A percentile compares a stretch with the other conserved stretches of the same genome.
phyloP scores from a whole-genome alignment of 768 basidiomycete species.

The Daedalea quercina region DNA sequence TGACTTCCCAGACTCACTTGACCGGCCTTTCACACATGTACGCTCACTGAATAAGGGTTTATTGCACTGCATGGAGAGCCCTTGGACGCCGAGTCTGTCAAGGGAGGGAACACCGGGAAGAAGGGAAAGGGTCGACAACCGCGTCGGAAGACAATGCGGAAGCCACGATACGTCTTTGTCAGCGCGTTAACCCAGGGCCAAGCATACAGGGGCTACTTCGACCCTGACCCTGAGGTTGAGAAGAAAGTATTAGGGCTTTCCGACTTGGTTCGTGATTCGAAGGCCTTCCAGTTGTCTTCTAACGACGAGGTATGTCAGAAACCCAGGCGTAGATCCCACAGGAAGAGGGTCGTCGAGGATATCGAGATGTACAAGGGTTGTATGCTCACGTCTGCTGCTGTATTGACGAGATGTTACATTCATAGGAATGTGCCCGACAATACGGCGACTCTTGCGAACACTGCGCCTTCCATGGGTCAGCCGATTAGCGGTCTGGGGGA shows the following conservation, averaged over 20 bases:
- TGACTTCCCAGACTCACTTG: neutral
- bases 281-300: conserved; percentile 1
- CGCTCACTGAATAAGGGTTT: neutral
- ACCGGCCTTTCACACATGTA: neutral
- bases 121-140: conserved; percentile 34
- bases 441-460: neutral
- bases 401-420: neutral
- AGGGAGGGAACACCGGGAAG: conserved; percentile 25
- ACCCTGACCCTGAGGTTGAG: conserved; percentile 53
- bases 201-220: conserved; percentile 64
- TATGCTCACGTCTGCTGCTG: neutral
- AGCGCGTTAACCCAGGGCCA: conserved; percentile 33
- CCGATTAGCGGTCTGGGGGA: neutral
- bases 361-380: conserved; percentile 1
- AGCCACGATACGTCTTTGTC: conserved; percentile 54
- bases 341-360: conserved; percentile 5
- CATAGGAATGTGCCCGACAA: neutral
- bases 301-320: conserved; percentile 9
- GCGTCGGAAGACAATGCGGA: conserved; percentile 45
- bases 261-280: conserved; percentile 37
- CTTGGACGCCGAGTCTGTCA: conserved; percentile 29
- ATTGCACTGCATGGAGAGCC: conserved; percentile 26
- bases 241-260: conserved; percentile 53
- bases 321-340: conserved; percentile 13
- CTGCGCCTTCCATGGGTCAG: neutral